Percentiles rank a stretch among this genome's conserved stretches.
These are phyloP conservation scores for Colletotrichum horii DNA, from an alignment of 2,329 filamentous ascomycete species.

Conservation along the genomic window DNA sequence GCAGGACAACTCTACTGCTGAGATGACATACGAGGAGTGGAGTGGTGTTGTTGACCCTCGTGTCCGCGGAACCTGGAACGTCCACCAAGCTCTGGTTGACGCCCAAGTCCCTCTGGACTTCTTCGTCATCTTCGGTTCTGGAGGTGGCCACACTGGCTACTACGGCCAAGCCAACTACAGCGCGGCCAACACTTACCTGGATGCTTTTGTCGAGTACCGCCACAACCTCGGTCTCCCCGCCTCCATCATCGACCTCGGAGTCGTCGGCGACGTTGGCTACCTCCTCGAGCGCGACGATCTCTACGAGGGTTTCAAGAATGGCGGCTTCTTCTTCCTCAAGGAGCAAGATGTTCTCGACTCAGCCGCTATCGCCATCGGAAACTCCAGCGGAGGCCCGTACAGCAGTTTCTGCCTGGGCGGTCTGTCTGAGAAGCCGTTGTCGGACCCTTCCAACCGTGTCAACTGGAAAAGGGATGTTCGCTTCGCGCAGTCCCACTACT, in stretches of 20 bases:
- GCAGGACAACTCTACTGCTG: conserved; percentile 15
- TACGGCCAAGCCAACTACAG: conserved; percentile 44
- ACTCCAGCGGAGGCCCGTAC: neutral
- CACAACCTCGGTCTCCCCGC: conserved; percentile 38
- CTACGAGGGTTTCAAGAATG: neutral
- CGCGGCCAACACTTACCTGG: conserved; percentile 45
- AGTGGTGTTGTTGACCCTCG: conserved; percentile 36
- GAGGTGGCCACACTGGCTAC: conserved; percentile 46
- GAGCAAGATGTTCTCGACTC: conserved; percentile 7
- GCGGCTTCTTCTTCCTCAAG: conserved; percentile 5
- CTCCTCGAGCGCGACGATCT: neutral
- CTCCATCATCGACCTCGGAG: conserved; percentile 41
- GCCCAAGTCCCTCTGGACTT: conserved; percentile 35
- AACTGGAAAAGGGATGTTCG: conserved; percentile 8
- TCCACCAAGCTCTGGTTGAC: conserved; percentile 34
- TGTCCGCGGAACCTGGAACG: conserved; percentile 44
- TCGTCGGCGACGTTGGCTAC: conserved; percentile 41
- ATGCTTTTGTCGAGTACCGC: conserved; percentile 42
- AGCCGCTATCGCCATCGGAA: neutral
- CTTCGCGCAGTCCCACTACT: conserved; percentile 8
- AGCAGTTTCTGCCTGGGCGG: conserved; percentile 8
- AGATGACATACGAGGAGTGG: conserved; percentile 42
- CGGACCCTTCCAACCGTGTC: conserved; percentile 3
- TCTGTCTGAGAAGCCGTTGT: neutral
- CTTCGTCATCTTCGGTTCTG: conserved; percentile 53